A percentile compares a stretch with the other conserved stretches of the same genome.
Evolutionary conservation across 805 yeast genomes (phyloP).

Genomic region (Saturnispora diversa): DNA sequence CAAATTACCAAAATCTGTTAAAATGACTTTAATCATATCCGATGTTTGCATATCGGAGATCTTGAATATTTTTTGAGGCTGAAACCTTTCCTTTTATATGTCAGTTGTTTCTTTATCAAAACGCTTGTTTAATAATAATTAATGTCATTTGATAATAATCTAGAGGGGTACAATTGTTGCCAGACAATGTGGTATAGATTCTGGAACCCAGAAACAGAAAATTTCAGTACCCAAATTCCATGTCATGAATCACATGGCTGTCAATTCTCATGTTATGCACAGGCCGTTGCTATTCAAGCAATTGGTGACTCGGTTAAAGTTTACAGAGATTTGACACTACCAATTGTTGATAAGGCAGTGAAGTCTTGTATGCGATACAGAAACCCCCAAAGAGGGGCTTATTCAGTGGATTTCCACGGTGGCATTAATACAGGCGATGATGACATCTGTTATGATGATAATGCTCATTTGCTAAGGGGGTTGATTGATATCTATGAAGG

Average conservation of each 20-base stretch:
- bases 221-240: conserved; percentile 34
- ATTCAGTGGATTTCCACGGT: conserved; percentile 38
- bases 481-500: conserved; percentile 61
- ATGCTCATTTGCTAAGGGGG: conserved; percentile 65
- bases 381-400: conserved; percentile 44
- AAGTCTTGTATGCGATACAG: conserved; percentile 43
- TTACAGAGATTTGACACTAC: conserved; percentile 44
- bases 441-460: conserved; percentile 68
- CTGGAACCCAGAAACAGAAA: conserved; percentile 32
- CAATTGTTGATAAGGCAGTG: conserved; percentile 46
- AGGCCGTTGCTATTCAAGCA: conserved; percentile 58
- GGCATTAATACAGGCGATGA: conserved; percentile 37
- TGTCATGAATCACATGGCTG: conserved; percentile 41
- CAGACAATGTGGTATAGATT: conserved; percentile 36
- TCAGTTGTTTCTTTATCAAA: too few species aligned
- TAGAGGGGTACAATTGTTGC: conserved; percentile 35
- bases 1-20: not conserved
- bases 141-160: conserved; percentile 22
- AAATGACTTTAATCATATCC: not conserved
- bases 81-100: too few species aligned
- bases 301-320: conserved; percentile 55
- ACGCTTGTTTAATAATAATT: too few species aligned
- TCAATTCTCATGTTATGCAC: conserved; percentile 61
- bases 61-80: too few species aligned
- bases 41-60: too few species aligned